Percentiles rank a stretch among this genome's conserved stretches.
Conservation (phyloP, 352 stramenopile species). For the Globisporangium cystogenes region DNA sequence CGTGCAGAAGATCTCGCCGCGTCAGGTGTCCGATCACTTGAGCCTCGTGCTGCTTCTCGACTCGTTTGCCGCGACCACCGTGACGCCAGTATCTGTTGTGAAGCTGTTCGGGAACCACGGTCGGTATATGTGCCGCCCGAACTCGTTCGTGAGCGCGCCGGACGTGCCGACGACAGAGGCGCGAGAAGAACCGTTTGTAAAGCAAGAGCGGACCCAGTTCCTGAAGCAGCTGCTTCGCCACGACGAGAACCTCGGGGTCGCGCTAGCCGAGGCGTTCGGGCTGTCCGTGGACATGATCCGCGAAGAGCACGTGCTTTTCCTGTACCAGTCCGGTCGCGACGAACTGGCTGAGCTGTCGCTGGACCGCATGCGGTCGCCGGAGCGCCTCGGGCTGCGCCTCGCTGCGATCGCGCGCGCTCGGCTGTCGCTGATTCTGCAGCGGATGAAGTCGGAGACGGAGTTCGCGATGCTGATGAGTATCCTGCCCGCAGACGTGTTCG, state of each 20-base stretch:
- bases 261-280: constrained; percentile 65
- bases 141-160: constrained; percentile 39
- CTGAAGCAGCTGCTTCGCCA: constrained; percentile 64
- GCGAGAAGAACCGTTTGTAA: constrained; percentile 21
- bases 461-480: constrained; percentile 81
- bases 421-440: constrained; percentile 61
- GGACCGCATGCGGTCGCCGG: constrained; percentile 63
- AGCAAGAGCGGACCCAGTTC: constrained; percentile 55
- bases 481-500: constrained; percentile 69
- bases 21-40: constrained; percentile 51
- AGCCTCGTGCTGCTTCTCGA: constrained; percentile 77
- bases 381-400: constrained; percentile 50
- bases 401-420: constrained; percentile 67
- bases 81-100: constrained; percentile 65
- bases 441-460: constrained; percentile 73
- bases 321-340: constrained; percentile 76
- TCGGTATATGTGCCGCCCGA: constrained; percentile 41
- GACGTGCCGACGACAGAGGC: background rate
- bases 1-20: constrained; percentile 26
- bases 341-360: constrained; percentile 62
- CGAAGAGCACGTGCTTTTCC: constrained; percentile 74
- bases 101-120: constrained; percentile 54
- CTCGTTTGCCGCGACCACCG: constrained; percentile 64
- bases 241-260: constrained; percentile 57
- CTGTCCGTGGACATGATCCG: constrained; percentile 68